Conservation (phyloP, 1,284 basidiomycete species). For the Ustilago trichophora region DNA sequence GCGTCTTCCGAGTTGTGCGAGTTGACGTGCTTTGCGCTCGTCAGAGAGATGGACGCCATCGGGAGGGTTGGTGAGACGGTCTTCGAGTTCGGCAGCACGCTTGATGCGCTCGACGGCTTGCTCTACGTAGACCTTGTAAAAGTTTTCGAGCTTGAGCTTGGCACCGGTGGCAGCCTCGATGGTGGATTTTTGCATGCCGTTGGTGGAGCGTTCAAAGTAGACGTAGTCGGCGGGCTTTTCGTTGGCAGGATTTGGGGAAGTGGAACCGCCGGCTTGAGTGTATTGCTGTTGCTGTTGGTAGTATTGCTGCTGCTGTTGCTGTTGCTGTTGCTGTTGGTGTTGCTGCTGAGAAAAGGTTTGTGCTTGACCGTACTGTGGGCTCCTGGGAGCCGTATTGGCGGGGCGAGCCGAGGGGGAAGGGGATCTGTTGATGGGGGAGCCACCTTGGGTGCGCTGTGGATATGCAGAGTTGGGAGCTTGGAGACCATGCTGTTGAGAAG, state of each 20-base stretch:
- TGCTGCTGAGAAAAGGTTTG: conserved; percentile 37
- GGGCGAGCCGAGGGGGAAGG: conserved; percentile 45
- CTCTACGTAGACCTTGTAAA: conserved; percentile 94
- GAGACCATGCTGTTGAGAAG: conserved; percentile 42
- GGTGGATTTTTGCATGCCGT: conserved; percentile 84
- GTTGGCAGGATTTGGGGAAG: conserved; percentile 44
- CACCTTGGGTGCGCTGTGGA: conserved; percentile 6
- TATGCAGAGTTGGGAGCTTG: conserved; percentile 41
- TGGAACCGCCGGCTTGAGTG: conserved; percentile 20
- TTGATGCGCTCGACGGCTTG: conserved; percentile 87
- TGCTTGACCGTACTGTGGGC: conserved; percentile 39
- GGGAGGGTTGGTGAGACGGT: conserved; percentile 72
- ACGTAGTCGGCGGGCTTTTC: conserved; percentile 78
- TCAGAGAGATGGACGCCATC: conserved; percentile 69
- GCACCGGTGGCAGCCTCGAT: conserved; percentile 92
- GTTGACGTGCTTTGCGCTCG: conserved; percentile 88
- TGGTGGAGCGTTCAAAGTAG: conserved; percentile 89
- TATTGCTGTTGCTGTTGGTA: conserved; percentile 32
- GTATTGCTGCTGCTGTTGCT: conserved; percentile 35
- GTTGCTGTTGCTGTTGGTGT: conserved; percentile 21
- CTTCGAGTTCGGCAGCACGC: conserved; percentile 91
- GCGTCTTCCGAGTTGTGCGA: conserved; percentile 86
- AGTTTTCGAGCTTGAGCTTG: conserved; percentile 96
- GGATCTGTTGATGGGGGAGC: conserved; percentile 34
- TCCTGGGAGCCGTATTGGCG: conserved; percentile 22